These are phyloP conservation scores for Saccharomycopsis phalli DNA, from an alignment of 1,139 yeast genomes.

Conservation along the genomic window DNA sequence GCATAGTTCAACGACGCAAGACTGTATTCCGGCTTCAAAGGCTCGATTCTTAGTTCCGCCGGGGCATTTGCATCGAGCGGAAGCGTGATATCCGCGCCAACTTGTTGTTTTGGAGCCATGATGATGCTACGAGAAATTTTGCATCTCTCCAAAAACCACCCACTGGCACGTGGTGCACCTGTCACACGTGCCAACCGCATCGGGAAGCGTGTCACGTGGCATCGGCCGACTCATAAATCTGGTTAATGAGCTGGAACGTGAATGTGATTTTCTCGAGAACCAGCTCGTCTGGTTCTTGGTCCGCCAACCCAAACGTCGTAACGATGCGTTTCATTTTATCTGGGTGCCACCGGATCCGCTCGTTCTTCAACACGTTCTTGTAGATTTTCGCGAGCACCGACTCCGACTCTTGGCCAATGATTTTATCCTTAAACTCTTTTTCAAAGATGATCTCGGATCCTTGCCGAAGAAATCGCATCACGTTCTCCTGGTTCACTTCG, in stretches of 20 bases:
- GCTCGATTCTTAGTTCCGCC: slow-evolving; percentile 38
- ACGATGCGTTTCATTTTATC: slow-evolving; percentile 35
- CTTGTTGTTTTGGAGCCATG: too few relatives aligned
- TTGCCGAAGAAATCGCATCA: slow-evolving; percentile 6
- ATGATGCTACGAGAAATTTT: too few relatives aligned
- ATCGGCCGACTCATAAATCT: slow-evolving; percentile 37
- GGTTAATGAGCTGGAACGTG: slow-evolving; percentile 33
- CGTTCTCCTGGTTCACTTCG: slow-evolving; percentile 14
- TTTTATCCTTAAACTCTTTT: slow-evolving; percentile 10
- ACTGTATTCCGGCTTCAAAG: slow-evolving; percentile 46
- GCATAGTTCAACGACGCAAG: slow-evolving; percentile 55
- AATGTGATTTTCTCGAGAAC: slow-evolving; percentile 26
- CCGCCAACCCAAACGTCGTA: slow-evolving; percentile 4
- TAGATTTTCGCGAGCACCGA: slow-evolving; percentile 15
- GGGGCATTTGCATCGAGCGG: slow-evolving; percentile 45
- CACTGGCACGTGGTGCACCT: slow-evolving; percentile 8
- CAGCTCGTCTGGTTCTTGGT: slow-evolving; percentile 12
- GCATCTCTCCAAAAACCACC: too few relatives aligned
- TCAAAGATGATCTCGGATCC: slow-evolving; percentile 9
- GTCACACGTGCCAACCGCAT: slow-evolving; percentile 25
- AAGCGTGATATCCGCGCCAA: slow-evolving; percentile 39
- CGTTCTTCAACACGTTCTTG: slow-evolving; percentile 34
- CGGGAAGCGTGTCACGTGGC: slow-evolving; percentile 47
- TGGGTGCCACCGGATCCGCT: slow-evolving; percentile 63
- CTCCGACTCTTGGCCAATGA: slow-evolving; percentile 20